A percentile compares a stretch with the other conserved stretches of the same genome.
phyloP scores from a whole-genome alignment of 1,139 yeast genomes.

The Diutina neorugosa region DNA sequence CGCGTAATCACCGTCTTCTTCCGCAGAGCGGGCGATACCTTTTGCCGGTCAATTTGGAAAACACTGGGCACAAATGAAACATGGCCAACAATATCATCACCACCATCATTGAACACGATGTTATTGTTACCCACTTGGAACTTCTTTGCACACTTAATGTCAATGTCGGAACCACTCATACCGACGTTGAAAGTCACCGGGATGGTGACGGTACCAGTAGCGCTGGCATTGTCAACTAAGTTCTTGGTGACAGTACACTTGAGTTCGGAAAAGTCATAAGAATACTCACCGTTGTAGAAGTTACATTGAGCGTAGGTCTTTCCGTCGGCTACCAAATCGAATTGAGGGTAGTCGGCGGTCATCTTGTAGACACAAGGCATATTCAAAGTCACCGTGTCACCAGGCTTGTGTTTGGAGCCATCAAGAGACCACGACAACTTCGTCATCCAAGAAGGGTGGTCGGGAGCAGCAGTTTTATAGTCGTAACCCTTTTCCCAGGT shows the following conservation, averaged over 20 bases:
- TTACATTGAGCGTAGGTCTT: background rate
- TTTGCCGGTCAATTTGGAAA: background rate
- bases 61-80: slow-evolving; percentile 5
- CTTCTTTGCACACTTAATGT: slow-evolving; percentile 12
- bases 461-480: background rate
- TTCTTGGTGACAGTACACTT: background rate
- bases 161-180: slow-evolving; percentile 12
- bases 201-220: slow-evolving; percentile 14
- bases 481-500: too few relatives aligned
- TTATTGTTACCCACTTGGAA: slow-evolving; percentile 9
- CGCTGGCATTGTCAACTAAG: slow-evolving; percentile 7
- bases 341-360: background rate
- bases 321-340: background rate
- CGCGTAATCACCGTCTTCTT: slow-evolving; percentile 2
- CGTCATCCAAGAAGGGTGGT: background rate
- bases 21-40: slow-evolving; percentile 8
- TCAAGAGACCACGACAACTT: background rate
- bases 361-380: background rate
- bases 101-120: background rate
- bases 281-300: background rate
- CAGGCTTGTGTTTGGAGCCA: background rate
- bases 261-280: slow-evolving; percentile 7
- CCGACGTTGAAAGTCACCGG: slow-evolving; percentile 21
- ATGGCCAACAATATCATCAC: background rate
- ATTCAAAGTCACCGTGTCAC: background rate